These are phyloP conservation scores for Colletotrichum karsti DNA, from an alignment of 2,329 filamentous ascomycete species.

Conservation along the genomic window DNA sequence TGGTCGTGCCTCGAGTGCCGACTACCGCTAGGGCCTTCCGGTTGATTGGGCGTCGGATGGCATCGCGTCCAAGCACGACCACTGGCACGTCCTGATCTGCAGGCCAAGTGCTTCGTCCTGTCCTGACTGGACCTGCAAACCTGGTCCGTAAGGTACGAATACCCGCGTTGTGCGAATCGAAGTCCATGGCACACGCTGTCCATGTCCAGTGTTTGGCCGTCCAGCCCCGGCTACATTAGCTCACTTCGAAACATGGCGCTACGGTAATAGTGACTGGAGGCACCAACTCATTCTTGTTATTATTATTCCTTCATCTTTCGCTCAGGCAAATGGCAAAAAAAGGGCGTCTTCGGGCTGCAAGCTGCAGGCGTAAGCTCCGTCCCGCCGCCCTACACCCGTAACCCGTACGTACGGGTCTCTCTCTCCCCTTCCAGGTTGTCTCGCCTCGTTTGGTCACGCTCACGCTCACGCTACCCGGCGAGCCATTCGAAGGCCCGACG, in stretches of 20 bases:
- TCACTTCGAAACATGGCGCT: not conserved
- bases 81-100: constrained; percentile 23
- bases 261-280: too few relatives aligned
- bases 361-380: constrained; percentile 8
- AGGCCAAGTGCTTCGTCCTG: constrained; percentile 17
- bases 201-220: not conserved
- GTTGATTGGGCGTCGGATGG: constrained; percentile 21
- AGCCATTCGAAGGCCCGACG: not conserved
- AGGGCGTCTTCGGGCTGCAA: not conserved
- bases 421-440: not conserved
- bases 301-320: not conserved
- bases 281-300: too few relatives aligned
- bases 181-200: not conserved
- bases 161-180: not conserved
- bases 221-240: not conserved
- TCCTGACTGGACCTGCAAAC: constrained; percentile 12
- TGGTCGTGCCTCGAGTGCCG: not conserved
- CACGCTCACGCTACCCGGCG: not conserved
- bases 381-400: too few relatives aligned
- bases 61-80: constrained; percentile 9
- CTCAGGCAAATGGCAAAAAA: not conserved
- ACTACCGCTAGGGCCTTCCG: constrained; percentile 6
- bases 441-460: not conserved
- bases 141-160: not conserved
- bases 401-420: too few relatives aligned